Conservation (phyloP, 2,329 filamentous ascomycete genomes). For the Fragosphaeria purpurea region DNA sequence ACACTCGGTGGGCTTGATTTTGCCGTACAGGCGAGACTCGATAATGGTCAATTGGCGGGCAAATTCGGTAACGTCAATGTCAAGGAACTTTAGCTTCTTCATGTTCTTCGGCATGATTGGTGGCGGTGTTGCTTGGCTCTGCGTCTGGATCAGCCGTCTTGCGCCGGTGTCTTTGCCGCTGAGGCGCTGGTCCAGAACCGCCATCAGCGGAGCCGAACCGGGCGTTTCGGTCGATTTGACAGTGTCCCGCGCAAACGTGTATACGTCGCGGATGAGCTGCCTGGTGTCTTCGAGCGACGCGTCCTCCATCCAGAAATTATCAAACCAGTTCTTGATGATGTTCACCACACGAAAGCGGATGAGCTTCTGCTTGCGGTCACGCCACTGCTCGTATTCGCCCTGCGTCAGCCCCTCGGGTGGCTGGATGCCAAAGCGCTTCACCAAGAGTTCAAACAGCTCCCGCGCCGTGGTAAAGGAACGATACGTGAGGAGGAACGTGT, state of each 20-base stretch:
- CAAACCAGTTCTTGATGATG: constrained; percentile 96
- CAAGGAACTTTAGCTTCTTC: constrained; percentile 97
- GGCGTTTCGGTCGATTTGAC: constrained; percentile 91
- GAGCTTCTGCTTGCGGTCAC: constrained; percentile 88
- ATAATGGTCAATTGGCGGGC: constrained; percentile 97
- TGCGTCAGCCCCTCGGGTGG: constrained; percentile 71
- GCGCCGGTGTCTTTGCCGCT: constrained; percentile 79
- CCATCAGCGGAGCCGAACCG: constrained; percentile 73
- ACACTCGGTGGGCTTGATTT: constrained; percentile 92
- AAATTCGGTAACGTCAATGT: constrained; percentile 93
- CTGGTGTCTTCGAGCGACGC: constrained; percentile 66
- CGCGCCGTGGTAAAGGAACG: constrained; percentile 84
- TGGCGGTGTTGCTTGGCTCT: constrained; percentile 70
- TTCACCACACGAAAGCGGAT: constrained; percentile 96
- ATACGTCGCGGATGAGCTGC: constrained; percentile 77
- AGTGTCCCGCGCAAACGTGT: constrained; percentile 81
- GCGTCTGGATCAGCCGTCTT: constrained; percentile 77
- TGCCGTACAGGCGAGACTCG: constrained; percentile 86
- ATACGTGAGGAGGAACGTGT: constrained; percentile 94
- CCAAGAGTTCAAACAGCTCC: constrained; percentile 86
- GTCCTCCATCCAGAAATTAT: constrained; percentile 98
- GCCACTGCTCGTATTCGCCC: constrained; percentile 76
- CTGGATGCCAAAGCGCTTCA: constrained; percentile 85
- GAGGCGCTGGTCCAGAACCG: constrained; percentile 78
- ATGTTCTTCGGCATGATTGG: constrained; percentile 97